A percentile compares a stretch with the other conserved stretches of the same genome.
Conservation (phyloP, 1,139 yeast species). For the Suhomyces maxii region DNA sequence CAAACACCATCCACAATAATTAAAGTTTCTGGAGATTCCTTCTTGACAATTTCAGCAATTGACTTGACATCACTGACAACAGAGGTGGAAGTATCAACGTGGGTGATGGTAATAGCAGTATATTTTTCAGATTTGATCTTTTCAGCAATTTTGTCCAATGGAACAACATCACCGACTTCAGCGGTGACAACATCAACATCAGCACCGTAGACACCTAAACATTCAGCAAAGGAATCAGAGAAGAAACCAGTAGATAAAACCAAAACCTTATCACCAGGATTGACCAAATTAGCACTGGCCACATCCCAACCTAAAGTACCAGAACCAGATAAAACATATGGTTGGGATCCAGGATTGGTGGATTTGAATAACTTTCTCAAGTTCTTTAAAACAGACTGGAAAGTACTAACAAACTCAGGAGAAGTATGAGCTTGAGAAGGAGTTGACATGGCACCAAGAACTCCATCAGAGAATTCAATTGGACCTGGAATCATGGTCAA, state of each 20-base stretch:
- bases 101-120: constrained; percentile 80
- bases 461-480: constrained; percentile 81
- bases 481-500: constrained; percentile 91
- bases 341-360: constrained; percentile 64
- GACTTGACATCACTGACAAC: constrained; percentile 74
- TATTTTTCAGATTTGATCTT: constrained; percentile 55
- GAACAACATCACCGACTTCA: constrained; percentile 69
- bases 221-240: constrained; percentile 82
- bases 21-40: constrained; percentile 74
- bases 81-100: constrained; percentile 95
- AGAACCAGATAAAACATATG: constrained; percentile 81
- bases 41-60: constrained; percentile 60
- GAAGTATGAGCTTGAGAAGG: constrained; percentile 90
- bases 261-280: constrained; percentile 67
- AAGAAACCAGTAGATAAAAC: constrained; percentile 93
- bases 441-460: constrained; percentile 77
- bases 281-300: constrained; percentile 73
- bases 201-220: constrained; percentile 71
- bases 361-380: constrained; percentile 77
- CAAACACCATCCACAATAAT: constrained; percentile 93
- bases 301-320: constrained; percentile 97
- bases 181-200: constrained; percentile 68
- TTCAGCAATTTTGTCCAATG: constrained; percentile 54
- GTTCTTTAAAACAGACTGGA: constrained; percentile 65
- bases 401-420: constrained; percentile 78